Percentiles rank a stretch among this genome's conserved stretches.
These are phyloP conservation scores for Talaromyces atroroseus DNA, from an alignment of 2,329 filamentous ascomycete species.

Conservation along the genomic window DNA sequence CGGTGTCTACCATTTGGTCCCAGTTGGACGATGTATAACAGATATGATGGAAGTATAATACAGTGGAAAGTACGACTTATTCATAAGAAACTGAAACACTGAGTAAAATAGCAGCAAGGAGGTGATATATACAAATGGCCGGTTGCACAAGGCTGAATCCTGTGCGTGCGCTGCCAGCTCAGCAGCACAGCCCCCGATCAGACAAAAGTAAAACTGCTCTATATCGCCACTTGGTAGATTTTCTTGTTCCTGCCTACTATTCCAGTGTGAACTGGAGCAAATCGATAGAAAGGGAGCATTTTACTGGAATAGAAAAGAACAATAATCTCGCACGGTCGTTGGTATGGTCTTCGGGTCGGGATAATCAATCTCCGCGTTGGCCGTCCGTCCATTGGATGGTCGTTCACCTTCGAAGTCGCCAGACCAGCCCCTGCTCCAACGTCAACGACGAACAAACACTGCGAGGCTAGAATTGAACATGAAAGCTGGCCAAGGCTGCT, in stretches of 20 bases:
- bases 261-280: neutral
- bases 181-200: neutral
- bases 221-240: neutral
- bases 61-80: neutral
- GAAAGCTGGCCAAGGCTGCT: conserved; percentile 1
- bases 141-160: neutral
- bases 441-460: no score
- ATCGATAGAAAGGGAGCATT: no score
- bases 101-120: neutral
- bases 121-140: neutral
- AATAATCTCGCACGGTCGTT: no score
- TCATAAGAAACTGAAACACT: neutral
- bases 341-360: no score
- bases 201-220: neutral
- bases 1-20: neutral
- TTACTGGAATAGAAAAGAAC: no score
- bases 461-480: no score
- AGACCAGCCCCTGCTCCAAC: no score
- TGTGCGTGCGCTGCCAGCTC: neutral
- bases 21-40: neutral
- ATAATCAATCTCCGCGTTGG: no score
- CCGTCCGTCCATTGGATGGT: no score
- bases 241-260: neutral
- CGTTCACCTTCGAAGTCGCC: no score
- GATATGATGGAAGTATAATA: neutral